Evolutionary conservation across 1,284 basidiomycete genomes (phyloP).

Genomic region (Lignosus rhinocerotis): DNA sequence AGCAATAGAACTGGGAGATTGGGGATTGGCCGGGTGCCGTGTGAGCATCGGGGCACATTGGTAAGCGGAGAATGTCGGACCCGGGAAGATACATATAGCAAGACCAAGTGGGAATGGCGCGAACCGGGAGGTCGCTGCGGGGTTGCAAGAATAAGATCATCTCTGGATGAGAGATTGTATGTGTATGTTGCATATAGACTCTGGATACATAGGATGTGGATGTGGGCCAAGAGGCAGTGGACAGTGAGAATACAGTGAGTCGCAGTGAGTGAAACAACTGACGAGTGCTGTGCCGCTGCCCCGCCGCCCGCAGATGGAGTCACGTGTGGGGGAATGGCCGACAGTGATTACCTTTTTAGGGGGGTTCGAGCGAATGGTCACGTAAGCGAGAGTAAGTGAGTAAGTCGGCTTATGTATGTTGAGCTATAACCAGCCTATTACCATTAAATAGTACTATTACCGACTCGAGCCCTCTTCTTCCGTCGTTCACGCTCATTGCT

Average conservation of each 20-base stretch:
- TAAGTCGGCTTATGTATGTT: slow-evolving; percentile 20
- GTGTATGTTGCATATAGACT: background rate
- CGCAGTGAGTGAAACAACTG: background rate
- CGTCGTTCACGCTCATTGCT: slow-evolving; percentile 10
- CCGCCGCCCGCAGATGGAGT: background rate
- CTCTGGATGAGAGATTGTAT: background rate
- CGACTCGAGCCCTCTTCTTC: slow-evolving; percentile 10
- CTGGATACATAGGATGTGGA: background rate
- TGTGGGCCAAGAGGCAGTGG: background rate
- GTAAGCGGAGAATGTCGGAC: slow-evolving; percentile 15
- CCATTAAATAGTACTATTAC: no score
- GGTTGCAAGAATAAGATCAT: background rate
- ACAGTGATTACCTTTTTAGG: slow-evolving; percentile 4
- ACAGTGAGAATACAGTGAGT: background rate
- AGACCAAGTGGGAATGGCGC: slow-evolving; percentile 2
- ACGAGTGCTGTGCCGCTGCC: background rate
- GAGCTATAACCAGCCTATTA: background rate
- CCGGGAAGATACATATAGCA: slow-evolving; percentile 5
- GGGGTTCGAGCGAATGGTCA: slow-evolving; percentile 12
- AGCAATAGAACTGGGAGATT: background rate
- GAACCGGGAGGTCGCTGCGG: background rate
- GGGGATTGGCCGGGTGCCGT: slow-evolving; percentile 7
- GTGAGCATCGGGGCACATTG: slow-evolving; percentile 19
- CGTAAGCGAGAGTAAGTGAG: slow-evolving; percentile 20
- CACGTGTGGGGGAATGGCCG: slow-evolving; percentile 12